These are phyloP conservation scores for Lepidium aucheri DNA, from an alignment of 345 rosid genomes.

Conservation along the genomic window DNA sequence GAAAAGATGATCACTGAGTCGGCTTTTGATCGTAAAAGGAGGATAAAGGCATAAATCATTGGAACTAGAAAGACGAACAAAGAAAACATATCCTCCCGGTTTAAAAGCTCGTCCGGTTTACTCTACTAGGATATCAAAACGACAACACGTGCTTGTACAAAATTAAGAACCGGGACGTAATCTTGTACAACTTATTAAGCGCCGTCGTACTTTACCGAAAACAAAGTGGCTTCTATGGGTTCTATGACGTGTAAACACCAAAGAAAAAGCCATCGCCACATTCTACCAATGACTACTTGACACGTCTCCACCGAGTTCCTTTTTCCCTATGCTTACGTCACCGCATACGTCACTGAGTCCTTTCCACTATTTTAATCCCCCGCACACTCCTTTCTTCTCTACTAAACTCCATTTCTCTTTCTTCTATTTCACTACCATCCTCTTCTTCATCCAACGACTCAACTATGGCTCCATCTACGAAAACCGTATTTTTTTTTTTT, in stretches of 20 bases:
- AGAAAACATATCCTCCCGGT: background rate
- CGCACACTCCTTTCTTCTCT: constrained; percentile 17
- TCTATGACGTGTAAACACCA: constrained; percentile 5
- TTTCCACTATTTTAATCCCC: constrained; percentile 9
- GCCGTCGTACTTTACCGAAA: constrained; percentile 19
- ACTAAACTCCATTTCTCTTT: constrained; percentile 5
- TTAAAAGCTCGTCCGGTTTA: constrained; percentile 7
- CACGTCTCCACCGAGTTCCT: background rate
- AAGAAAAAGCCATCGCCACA: background rate
- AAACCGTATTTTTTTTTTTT: constrained; percentile 30
- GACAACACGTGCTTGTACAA: constrained; percentile 12
- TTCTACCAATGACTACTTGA: background rate
- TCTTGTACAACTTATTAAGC: constrained; percentile 7
- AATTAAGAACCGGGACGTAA: constrained; percentile 17
- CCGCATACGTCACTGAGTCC: constrained; percentile 8
- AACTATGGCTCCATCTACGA: constrained; percentile 49
- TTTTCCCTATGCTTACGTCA: constrained; percentile 6
- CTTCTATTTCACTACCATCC: background rate
- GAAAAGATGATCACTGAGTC: no score
- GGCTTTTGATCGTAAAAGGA: no score
- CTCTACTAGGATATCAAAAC: constrained; percentile 8
- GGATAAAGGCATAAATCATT: background rate
- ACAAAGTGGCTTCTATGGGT: background rate
- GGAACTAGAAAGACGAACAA: background rate
- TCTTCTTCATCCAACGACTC: constrained; percentile 8